These are phyloP conservation scores for Cyberlindnera euphorbiae DNA, from an alignment of 805 yeast genomes.

Conservation along the genomic window DNA sequence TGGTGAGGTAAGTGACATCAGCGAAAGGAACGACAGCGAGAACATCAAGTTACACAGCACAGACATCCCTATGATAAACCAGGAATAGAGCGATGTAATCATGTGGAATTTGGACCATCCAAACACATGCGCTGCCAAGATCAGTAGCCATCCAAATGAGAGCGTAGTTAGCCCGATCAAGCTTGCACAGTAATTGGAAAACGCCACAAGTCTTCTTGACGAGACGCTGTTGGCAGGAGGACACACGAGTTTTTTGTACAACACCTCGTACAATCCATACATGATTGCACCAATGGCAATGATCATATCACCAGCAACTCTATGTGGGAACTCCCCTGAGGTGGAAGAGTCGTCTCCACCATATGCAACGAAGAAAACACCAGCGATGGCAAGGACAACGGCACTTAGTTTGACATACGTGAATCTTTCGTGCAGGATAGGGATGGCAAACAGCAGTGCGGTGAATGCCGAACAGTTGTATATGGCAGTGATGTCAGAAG, in stretches of 20 bases:
- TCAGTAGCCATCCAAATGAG: conserved; percentile 41
- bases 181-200: conserved; percentile 73
- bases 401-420: conserved; percentile 57
- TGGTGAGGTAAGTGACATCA: conserved; percentile 83
- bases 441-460: conserved; percentile 80
- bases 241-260: conserved; percentile 71
- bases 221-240: conserved; percentile 62
- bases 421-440: conserved; percentile 61
- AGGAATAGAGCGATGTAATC: conserved; percentile 36
- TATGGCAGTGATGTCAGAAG: conserved; percentile 84
- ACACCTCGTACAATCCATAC: conserved; percentile 80
- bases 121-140: conserved; percentile 45
- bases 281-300: conserved; percentile 71
- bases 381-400: conserved; percentile 67
- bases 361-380: conserved; percentile 78
- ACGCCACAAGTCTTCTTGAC: conserved; percentile 69
- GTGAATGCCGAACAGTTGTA: conserved; percentile 88
- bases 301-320: conserved; percentile 64
- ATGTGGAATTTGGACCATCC: conserved; percentile 56
- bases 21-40: conserved; percentile 65
- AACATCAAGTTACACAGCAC: conserved; percentile 60
- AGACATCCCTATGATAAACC: conserved; percentile 48
- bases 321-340: conserved; percentile 42
- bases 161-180: conserved; percentile 58
- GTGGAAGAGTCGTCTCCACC: conserved; percentile 34